phyloP scores from a whole-genome alignment of 306 rosid genomes.

The Oxytropis ochrocephala region DNA sequence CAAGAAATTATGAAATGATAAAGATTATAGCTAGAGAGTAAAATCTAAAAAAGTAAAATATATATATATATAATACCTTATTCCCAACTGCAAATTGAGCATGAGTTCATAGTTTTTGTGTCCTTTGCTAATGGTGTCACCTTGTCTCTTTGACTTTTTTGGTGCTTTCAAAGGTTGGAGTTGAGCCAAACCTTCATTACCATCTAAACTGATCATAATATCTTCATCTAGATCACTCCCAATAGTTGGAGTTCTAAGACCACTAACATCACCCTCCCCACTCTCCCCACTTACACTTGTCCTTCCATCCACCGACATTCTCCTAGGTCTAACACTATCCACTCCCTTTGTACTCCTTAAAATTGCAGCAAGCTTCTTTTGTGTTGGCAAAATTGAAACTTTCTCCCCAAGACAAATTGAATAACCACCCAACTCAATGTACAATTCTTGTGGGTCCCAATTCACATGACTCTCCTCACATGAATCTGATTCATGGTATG shows the following conservation, averaged over 20 bases:
- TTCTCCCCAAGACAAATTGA: constrained; percentile 58
- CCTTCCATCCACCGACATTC: constrained; percentile 74
- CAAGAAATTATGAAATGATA: constrained; percentile 10
- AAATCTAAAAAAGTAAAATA: no score
- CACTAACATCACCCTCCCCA: constrained; percentile 14
- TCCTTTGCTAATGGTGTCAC: constrained; percentile 73
- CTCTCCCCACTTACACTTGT: constrained; percentile 49
- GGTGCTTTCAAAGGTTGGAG: constrained; percentile 40
- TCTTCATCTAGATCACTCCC: constrained; percentile 43
- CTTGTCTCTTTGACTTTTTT: constrained; percentile 59
- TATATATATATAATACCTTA: no score
- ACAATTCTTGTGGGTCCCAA: constrained; percentile 81
- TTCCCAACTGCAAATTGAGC: constrained; percentile 91
- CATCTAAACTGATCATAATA: constrained; percentile 21
- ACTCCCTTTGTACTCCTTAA: constrained; percentile 65
- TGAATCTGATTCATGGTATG: constrained; percentile 39
- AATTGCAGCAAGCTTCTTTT: constrained; percentile 80
- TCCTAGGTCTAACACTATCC: constrained; percentile 40
- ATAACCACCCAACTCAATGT: constrained; percentile 36
- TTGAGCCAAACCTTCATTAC: neutral
- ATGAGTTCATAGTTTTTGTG: constrained; percentile 86
- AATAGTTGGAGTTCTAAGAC: constrained; percentile 21
- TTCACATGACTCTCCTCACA: constrained; percentile 25
- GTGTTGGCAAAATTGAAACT: constrained; percentile 66
- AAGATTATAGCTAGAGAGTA: neutral